Percentiles rank a stretch among this genome's conserved stretches.
These are phyloP conservation scores for Heterotrichella gracilis DNA, from an alignment of 352 stramenopile species.

Conservation along the genomic window DNA sequence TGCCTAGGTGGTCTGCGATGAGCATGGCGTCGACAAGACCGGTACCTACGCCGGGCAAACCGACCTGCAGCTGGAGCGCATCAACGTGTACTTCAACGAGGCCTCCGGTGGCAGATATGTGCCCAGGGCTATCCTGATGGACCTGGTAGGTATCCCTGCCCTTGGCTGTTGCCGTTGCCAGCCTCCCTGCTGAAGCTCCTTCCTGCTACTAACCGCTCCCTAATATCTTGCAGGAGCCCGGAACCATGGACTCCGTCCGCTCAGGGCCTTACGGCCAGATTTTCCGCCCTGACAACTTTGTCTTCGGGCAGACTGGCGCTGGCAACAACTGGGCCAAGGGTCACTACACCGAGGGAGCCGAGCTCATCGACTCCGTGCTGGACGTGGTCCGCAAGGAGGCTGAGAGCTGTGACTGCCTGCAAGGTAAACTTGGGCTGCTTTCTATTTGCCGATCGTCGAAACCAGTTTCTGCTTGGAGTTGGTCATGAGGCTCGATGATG, in stretches of 20 bases:
- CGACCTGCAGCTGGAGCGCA: constrained; percentile 53
- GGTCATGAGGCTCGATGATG: no score
- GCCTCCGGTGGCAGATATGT: constrained; percentile 73
- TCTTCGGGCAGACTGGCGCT: constrained; percentile 82
- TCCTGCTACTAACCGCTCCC: no score
- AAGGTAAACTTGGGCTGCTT: no score
- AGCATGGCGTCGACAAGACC: constrained; percentile 61
- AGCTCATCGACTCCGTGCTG: constrained; percentile 87
- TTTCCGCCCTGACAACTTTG: constrained; percentile 94
- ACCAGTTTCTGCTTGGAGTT: no score
- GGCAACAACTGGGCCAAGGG: constrained; percentile 98
- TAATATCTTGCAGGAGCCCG: no score
- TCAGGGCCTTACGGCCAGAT: constrained; percentile 68
- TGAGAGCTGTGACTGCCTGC: constrained; percentile 83
- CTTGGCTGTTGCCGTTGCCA: no score
- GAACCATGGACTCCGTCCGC: constrained; percentile 91
- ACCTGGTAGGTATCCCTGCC: no score
- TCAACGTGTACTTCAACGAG: constrained; percentile 98
- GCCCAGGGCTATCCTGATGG: constrained; percentile 81
- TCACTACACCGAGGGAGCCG: constrained; percentile 90
- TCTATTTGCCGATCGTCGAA: no score
- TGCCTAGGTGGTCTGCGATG: constrained; percentile 57
- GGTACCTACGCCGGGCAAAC: constrained; percentile 71
- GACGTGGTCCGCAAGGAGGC: constrained; percentile 90
- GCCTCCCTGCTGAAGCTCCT: no score